Evolutionary conservation across 1,139 yeast genomes (phyloP), one percentile per base, ranked within the genome.

Genomic region (Sugiyamaella paludigena): DNA sequence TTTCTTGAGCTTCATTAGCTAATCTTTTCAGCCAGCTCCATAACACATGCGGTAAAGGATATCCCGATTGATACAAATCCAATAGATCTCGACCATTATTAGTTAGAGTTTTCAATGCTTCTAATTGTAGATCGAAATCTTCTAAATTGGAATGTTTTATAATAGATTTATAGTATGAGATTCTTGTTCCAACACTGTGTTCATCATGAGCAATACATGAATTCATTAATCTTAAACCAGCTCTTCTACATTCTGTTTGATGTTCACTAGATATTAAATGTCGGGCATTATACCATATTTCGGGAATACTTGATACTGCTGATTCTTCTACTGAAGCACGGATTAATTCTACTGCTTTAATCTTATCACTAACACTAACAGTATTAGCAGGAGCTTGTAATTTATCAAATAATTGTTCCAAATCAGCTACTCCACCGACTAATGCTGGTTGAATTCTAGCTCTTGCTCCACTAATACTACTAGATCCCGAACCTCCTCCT

Each of bases 201-300:
- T 79, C 82, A 54, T 81, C 83, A 41, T 74, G 73, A 33, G 66
- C 65, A 9, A 85, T 77, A 63, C 95, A 83, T 42, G 76, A 73
- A 13, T 69, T 66, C 64, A 86, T 66, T 40, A 87, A 69, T 19
- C 72, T 65, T 28, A 87, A 63, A 0, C 82, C 83, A 1, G 79
- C 76, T 35, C 78, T 66, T 41, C 95, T 72, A 26, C 69, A 62
- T 24, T 79, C 75, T 1, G 71, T 59, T 3, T 72, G 67, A 10
- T 72, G 65, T 11, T 68, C 67, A 0, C 71, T 63, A 7, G 73
- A 72, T 44, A 85, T 74, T 66, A 84, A 69, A 50, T 78, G 81
- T 55, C 80, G 70, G 0, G 84, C 83, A 49, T 81, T 68, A 60
- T 83, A 81, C 96, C 96, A 87, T 3, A 87, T 75, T 57, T 85